Base-by-base conservation (phyloP, 2,329 filamentous ascomycete species). In the Parafenestella ontariensis region DNA sequence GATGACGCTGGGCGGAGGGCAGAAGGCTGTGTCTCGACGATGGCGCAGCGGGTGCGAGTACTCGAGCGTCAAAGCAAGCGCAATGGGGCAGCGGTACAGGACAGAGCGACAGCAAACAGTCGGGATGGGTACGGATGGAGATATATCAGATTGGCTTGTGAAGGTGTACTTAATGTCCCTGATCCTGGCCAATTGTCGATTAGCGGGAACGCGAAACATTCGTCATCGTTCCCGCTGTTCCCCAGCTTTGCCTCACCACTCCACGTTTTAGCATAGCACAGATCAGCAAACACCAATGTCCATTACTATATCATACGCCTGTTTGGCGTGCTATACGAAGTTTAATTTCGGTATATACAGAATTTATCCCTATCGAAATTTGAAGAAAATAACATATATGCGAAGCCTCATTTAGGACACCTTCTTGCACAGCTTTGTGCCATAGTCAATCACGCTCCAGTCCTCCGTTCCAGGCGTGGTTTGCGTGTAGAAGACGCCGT, bases 391-490 rank as follows among this genome's bases (percentile, higher is more conserved):
- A n/a, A n/a, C n/a, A n/a, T 31, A 31, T 31, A 28, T 24, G 5
- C 40, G 21, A 23, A 24, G 23, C 11, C 3, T 28, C 29, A 31
- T 43, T n/a, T 28, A 43, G 13, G 37, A 52, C 15, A 42, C 54
- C 53, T 64, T 68, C 58, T 68, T 69, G 49, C 72, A 75, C 33
- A 74, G 64, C 55, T 72, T 74, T 23, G 61, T 70, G n/a, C 71
- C 72, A 29, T 65, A 70, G 36, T 74, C 71, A 39, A 74, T 57
- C 5, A 74, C 65, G 20, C 58, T 59, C 71, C 72, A 74, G 24
- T 66, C 60, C 61, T 75, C 72, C 21, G 70, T 75, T 0, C 72
- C 72, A 9, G 71, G 70, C 5, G 70, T 73, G 17, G 70, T 73
- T 55, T 69, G 62, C 2, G 70, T 65, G 34, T 72, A 75, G 43